Evolutionary conservation across 2,329 filamentous ascomycete species (phyloP).

Genomic region (Colletotrichum liriopes): DNA sequence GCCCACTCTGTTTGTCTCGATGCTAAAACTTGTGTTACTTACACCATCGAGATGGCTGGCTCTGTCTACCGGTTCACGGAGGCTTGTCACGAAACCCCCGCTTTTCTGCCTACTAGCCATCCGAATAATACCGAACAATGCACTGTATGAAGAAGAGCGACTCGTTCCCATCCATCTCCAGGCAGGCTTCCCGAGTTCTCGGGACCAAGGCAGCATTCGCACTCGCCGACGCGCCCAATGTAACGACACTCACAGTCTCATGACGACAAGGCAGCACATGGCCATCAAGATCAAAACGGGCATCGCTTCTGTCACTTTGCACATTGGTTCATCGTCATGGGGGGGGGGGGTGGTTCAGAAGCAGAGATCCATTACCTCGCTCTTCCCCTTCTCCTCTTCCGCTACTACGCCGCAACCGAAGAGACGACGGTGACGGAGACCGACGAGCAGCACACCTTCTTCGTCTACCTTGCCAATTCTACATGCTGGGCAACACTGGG

Average conservation of each 20-base stretch:
- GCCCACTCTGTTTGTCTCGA: background rate
- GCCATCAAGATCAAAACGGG: too few species aligned
- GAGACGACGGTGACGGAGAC: background rate
- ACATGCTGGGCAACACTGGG: background rate
- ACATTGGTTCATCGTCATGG: background rate
- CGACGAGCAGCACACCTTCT: conserved; percentile 4
- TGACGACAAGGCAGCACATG: conserved; percentile 14
- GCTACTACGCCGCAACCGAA: background rate
- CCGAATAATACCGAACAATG: background rate
- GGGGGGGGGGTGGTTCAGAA: background rate
- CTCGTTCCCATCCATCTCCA: background rate
- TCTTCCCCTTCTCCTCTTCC: background rate
- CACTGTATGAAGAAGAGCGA: background rate
- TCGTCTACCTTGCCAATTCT: background rate
- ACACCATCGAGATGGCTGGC: background rate
- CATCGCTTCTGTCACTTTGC: conserved; percentile 7
- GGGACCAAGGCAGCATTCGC: conserved; percentile 32
- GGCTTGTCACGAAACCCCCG: background rate
- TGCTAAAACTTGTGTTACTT: too few species aligned
- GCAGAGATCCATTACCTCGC: background rate
- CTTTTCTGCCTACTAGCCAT: background rate
- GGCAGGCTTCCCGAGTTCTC: conserved; percentile 31
- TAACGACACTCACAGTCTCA: conserved; percentile 24
- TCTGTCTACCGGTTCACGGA: background rate
- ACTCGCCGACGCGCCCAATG: conserved; percentile 33